Conservation (phyloP, 129 eudicot species). For the Pseudognaphalium luteoalbum region DNA sequence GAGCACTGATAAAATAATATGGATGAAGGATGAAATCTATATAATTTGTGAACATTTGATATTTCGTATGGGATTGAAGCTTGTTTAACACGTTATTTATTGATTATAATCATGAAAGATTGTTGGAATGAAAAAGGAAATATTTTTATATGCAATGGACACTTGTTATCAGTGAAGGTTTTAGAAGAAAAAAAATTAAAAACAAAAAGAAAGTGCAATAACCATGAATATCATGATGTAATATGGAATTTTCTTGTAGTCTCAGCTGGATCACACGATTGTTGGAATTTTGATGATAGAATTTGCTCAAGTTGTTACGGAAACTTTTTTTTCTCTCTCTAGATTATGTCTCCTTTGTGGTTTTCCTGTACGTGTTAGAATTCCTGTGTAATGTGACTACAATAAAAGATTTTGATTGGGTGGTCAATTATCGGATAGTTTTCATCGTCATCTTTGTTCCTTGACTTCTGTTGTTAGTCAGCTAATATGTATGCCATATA, state of each 20-base stretch:
- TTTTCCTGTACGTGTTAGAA: not conserved
- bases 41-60: not conserved
- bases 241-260: not conserved
- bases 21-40: not conserved
- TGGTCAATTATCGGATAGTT: not conserved
- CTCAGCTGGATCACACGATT: not conserved
- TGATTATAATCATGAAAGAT: slow-evolving; percentile 5
- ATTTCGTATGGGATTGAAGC: slow-evolving; percentile 18
- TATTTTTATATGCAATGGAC: not conserved
- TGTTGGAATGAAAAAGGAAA: not conserved
- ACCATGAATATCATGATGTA: not conserved
- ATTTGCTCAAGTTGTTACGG: not conserved
- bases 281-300: not conserved
- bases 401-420: not conserved
- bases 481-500: not conserved
- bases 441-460: not conserved
- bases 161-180: not conserved
- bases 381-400: not conserved
- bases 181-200: too few relatives aligned
- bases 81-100: not conserved
- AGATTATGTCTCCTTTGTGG: not conserved
- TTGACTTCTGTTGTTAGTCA: slow-evolving; percentile 1
- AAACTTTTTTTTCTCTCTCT: too few relatives aligned
- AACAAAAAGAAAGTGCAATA: too few relatives aligned
- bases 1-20: not conserved